phyloP scores from a whole-genome alignment of 805 yeast genomes.

The Teunomyces panamensis region DNA sequence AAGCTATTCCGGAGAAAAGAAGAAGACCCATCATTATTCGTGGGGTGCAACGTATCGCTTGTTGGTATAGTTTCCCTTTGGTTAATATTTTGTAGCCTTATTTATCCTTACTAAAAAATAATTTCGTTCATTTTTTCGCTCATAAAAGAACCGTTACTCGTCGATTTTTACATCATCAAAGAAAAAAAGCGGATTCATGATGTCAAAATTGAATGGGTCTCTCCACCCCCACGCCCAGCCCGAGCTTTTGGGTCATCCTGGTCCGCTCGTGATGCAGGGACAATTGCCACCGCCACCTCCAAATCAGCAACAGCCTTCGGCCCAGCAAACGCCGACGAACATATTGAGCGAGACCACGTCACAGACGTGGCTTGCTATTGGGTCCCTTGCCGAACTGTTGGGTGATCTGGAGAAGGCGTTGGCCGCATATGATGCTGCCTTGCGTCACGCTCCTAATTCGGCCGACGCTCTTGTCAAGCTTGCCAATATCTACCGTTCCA shows the following conservation, averaged over 20 bases:
- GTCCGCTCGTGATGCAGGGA: conserved; percentile 2
- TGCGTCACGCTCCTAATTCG: conserved; percentile 81
- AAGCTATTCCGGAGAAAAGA: too few relatives aligned
- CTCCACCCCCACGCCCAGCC: conserved; percentile 6
- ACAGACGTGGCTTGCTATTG: conserved; percentile 86
- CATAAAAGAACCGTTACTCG: conserved; percentile 3
- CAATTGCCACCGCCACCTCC: conserved; percentile 1
- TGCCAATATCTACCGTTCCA: conserved; percentile 83
- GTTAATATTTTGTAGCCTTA: not conserved
- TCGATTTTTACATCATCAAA: not conserved
- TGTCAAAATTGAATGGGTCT: conserved; percentile 1
- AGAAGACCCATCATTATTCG: too few relatives aligned
- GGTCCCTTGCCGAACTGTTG: conserved; percentile 82
- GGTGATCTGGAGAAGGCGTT: conserved; percentile 90
- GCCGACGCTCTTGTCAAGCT: conserved; percentile 80
- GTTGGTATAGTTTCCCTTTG: too few relatives aligned
- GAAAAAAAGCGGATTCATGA: not conserved
- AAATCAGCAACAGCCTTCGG: not conserved
- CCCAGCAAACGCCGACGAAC: conserved; percentile 10
- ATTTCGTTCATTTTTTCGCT: not conserved
- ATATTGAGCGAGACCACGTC: conserved; percentile 54
- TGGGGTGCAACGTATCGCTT: too few relatives aligned
- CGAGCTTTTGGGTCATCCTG: conserved; percentile 1
- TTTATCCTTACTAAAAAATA: not conserved
- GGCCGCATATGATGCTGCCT: conserved; percentile 81